These are phyloP conservation scores for Mycosphaerelloides madeirae DNA, from an alignment of 2,329 filamentous ascomycete genomes.

Conservation along the genomic window DNA sequence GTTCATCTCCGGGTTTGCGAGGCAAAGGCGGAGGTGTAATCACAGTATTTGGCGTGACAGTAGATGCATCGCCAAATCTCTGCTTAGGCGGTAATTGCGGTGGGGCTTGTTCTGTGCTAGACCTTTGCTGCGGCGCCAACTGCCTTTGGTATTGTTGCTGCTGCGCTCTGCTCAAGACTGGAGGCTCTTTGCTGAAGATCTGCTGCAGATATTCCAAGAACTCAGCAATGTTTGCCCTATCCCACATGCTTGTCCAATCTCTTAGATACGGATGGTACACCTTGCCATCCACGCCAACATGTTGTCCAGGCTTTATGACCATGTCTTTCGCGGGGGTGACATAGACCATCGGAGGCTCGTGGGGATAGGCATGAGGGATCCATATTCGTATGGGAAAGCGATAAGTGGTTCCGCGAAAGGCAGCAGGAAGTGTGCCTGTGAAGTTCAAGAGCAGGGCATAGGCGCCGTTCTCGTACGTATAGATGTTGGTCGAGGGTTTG, in stretches of 20 bases:
- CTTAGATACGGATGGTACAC: constrained; percentile 95
- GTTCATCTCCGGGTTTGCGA: constrained; percentile 47
- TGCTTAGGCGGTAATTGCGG: constrained; percentile 36
- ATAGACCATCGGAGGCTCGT: constrained; percentile 79
- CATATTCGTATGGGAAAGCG: constrained; percentile 89
- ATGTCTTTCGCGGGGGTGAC: constrained; percentile 85
- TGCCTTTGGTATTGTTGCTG: constrained; percentile 49
- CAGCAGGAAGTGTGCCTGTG: constrained; percentile 82
- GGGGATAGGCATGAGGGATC: constrained; percentile 86
- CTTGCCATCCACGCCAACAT: constrained; percentile 87
- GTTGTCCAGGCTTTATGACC: constrained; percentile 84
- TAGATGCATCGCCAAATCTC: constrained; percentile 9
- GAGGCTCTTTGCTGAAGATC: constrained; percentile 90
- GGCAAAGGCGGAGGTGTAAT: constrained; percentile 45
- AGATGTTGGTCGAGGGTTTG: constrained; percentile 79
- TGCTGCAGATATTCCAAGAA: constrained; percentile 78
- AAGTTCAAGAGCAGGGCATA: constrained; percentile 84
- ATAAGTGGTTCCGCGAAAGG: constrained; percentile 83
- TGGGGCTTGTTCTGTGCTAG: constrained; percentile 30
- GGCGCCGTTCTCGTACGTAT: constrained; percentile 85
- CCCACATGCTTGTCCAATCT: constrained; percentile 83
- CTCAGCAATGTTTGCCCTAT: constrained; percentile 74
- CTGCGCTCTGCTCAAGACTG: constrained; percentile 70
- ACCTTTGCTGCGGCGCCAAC: constrained; percentile 59
- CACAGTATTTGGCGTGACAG: constrained; percentile 12